These are phyloP conservation scores for Stenogyne calaminthoides DNA, from an alignment of 305 asterid species.

Conservation along the genomic window DNA sequence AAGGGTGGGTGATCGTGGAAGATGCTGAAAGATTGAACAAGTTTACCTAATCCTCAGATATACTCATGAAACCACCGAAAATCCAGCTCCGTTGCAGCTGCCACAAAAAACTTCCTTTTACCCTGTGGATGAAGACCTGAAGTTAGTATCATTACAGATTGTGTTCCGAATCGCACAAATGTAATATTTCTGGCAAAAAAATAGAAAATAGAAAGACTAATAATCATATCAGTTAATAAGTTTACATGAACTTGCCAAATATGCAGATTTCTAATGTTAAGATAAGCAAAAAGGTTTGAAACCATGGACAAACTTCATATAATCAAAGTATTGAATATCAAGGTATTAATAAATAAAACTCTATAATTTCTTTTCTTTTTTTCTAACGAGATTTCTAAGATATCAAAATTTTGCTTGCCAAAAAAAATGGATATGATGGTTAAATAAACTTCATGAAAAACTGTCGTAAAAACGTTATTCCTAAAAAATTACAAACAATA, in stretches of 20 bases:
- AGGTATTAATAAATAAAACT: neutral
- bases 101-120: conserved; percentile 78
- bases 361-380: neutral
- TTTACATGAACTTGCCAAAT: neutral
- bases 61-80: conserved; percentile 90
- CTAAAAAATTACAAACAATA: no score
- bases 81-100: conserved; percentile 88
- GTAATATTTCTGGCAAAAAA: neutral
- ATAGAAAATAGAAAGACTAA: neutral
- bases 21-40: neutral
- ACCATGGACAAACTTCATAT: neutral
- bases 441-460: no score
- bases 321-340: neutral
- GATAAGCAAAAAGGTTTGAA: neutral
- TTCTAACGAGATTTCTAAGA: neutral
- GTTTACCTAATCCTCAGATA: conserved; percentile 48
- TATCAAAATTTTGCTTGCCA: neutral
- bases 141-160: neutral
- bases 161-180: neutral
- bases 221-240: no score
- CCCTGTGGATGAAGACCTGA: conserved; percentile 47
- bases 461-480: no score
- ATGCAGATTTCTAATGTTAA: no score
- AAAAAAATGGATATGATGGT: no score
- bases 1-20: neutral